phyloP scores from a whole-genome alignment of 139 green algal genomes.

The Chlamydomonas sp. region DNA sequence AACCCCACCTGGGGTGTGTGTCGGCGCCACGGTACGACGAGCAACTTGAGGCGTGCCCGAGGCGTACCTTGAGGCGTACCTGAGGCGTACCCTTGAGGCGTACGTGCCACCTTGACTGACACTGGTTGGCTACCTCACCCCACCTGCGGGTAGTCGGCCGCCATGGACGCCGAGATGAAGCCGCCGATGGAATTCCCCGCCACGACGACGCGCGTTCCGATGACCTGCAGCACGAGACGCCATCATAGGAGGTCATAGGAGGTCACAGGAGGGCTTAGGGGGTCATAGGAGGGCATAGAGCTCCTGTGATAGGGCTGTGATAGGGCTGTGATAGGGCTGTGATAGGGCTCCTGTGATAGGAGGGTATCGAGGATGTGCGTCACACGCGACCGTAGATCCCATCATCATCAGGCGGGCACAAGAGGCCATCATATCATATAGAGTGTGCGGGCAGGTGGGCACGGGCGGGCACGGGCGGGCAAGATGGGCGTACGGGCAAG shows the following conservation, averaged over 20 bases:
- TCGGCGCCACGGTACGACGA: too few species aligned
- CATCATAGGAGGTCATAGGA: too few species aligned
- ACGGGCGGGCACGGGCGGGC: too few species aligned
- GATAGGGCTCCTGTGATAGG: neutral
- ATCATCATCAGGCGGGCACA: neutral
- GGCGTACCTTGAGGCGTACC: too few species aligned
- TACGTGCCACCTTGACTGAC: too few species aligned
- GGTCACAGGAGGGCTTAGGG: slow-evolving; percentile 23
- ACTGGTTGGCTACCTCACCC: neutral
- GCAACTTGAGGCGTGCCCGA: too few species aligned
- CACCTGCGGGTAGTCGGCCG: slow-evolving; percentile 53
- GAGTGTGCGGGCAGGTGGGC: too few species aligned
- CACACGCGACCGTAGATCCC: neutral
- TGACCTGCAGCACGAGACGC: slow-evolving; percentile 65
- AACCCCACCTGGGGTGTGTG: too few species aligned
- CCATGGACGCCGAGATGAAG: slow-evolving; percentile 65
- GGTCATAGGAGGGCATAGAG: too few species aligned
- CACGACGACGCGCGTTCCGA: slow-evolving; percentile 67
- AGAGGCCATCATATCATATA: neutral
- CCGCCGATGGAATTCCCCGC: slow-evolving; percentile 96
- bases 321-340: neutral
- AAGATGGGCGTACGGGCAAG: too few species aligned
- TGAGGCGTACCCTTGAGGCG: too few species aligned
- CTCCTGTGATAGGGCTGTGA: neutral
- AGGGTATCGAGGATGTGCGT: neutral